Conservation (phyloP, 257 asterid genomes). For the Capsicum pubescens region DNA sequence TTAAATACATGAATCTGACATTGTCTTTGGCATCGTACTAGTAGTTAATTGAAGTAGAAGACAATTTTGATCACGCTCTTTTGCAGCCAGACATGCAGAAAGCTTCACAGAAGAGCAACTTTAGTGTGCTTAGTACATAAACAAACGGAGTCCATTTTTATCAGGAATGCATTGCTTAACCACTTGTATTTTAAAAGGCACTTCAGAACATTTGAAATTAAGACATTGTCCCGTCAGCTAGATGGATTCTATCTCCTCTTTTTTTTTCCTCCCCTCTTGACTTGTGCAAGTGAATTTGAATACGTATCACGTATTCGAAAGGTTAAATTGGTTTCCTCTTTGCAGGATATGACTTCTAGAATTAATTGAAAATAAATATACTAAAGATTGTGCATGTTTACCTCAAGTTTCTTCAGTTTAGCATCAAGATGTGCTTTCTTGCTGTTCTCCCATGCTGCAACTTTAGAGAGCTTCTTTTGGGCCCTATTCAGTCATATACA, state of each 20-base stretch:
- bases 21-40: not conserved
- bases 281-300: not conserved
- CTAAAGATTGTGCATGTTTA: conserved; percentile 29
- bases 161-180: not conserved
- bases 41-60: not conserved
- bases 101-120: not conserved
- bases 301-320: not conserved
- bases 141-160: not conserved
- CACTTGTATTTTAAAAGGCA: not conserved
- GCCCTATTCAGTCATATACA: conserved; percentile 52
- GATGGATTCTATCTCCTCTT: not conserved
- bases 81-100: not conserved
- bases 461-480: conserved; percentile 70
- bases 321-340: not conserved
- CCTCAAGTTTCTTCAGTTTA: conserved; percentile 73
- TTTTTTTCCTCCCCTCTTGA: too few species aligned
- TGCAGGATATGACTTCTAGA: not conserved
- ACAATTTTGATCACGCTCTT: not conserved
- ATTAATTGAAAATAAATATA: not conserved
- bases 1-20: not conserved
- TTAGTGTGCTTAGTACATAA: not conserved
- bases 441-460: conserved; percentile 78
- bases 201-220: not conserved
- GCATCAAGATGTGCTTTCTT: conserved; percentile 74
- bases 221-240: not conserved